Evolutionary conservation across 345 rosid species (phyloP), one percentile per base, ranked within the genome.

Genomic region (Eucalyptus regnans): DNA sequence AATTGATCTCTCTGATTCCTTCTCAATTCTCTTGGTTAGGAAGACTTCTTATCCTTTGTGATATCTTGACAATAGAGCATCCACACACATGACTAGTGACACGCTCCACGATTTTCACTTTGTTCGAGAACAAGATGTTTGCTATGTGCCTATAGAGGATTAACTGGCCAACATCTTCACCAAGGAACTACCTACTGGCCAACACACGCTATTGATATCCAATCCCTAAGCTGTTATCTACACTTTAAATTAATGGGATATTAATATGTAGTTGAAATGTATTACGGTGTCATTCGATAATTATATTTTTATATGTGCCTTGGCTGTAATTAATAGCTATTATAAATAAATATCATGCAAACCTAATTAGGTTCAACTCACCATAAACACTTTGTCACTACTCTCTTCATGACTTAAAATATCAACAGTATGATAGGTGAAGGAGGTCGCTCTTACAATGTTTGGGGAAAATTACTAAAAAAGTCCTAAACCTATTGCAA

Each of bases 11-110:
- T 64, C 10, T 12, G 10, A n/a, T 14, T 64, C 37, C 37, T 64
- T 64, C 76, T n/a, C 37, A 64, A n/a, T 16, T 64, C 18, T n/a
- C 20, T 14, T 0, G 18, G 37, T 4, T n/a, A 20, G 37, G 8
- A 33, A n/a, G 37, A 64, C 76, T 64, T 64, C 0, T 7, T 10
- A 64, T n/a, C 76, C 37, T 7, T 12, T 64, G 9, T 64, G 0
- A 31, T 64, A n/a, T n/a, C 37, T n/a, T n/a, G 76, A 64, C 16
- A 7, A 33, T 14, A 1, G 9, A 64, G 76, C 37, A n/a, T 64
- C 0, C 15, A 41, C 37, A 64, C 41, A 64, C 41, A n/a, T 64
- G 31, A 64, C 37, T 64, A 64, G 20, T n/a, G 76, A 64, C 14
- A 64, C 33, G 15, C 31, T 12, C 66, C 37, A n/a, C 0, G 6